Evolutionary conservation across 495 filamentous ascomycete genomes (phyloP).

Genomic region (Xylaria acuta): DNA sequence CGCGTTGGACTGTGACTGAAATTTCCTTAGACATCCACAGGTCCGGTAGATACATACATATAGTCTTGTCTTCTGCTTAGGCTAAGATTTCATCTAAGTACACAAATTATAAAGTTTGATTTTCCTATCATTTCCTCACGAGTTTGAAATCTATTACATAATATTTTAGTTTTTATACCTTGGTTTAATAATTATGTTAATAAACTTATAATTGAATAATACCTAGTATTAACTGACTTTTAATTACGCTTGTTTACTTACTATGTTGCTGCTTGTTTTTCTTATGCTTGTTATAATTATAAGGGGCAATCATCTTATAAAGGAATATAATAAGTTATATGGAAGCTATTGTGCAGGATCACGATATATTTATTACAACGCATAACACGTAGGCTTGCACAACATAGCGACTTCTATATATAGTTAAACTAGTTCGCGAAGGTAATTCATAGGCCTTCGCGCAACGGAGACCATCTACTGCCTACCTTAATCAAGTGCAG

Average conservation of each 20-base stretch:
- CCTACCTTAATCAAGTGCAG: too few species aligned
- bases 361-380: too few species aligned
- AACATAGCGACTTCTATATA: too few species aligned
- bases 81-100: neutral
- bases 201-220: neutral
- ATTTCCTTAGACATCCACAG: neutral
- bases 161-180: neutral
- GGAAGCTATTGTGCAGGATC: neutral
- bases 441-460: too few species aligned
- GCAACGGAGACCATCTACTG: too few species aligned
- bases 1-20: constrained; percentile 3
- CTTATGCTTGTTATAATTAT: neutral
- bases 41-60: neutral
- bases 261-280: neutral
- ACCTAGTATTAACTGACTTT: neutral
- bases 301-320: neutral
- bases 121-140: too few species aligned
- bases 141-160: neutral
- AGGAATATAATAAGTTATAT: neutral
- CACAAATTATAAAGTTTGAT: neutral
- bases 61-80: neutral
- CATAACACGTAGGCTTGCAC: too few species aligned
- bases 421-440: too few species aligned
- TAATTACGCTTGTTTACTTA: too few species aligned
- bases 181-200: too few species aligned